Base-by-base conservation (phyloP, 371 early-diverging fungal genomes). In the Mortierella sp. region DNA sequence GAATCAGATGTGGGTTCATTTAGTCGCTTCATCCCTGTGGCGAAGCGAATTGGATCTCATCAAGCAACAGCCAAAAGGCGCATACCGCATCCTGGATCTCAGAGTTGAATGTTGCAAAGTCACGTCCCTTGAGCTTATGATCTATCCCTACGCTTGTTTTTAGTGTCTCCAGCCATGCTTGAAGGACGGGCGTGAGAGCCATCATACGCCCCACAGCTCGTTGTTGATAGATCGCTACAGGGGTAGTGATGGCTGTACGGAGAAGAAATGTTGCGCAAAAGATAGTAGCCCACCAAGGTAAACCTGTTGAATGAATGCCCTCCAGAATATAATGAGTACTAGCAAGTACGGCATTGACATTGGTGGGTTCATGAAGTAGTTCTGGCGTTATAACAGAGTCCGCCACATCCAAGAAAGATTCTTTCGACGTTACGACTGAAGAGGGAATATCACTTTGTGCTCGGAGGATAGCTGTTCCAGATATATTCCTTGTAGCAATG, bases 241-340 rank as follows among this genome's bases (percentile, higher is more conserved):
- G 96, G 4, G 93, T 70, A 0, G 95, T 95, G 75, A 90, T 73
- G 2, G 83, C 66, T 1, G 88, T 71, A 29, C 95, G 87, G 12
- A 94, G 83, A 1, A 85, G 53, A 17, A 93, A 68, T 0, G 94
- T 93, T 12, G 87, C 75, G 2, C 82, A 66, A 19, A 92, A 78
- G 66, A 94, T 90, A 13, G 92, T 88, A 0, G 86, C 85, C 90
- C 91, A 92, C 94, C 94, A 94, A 0, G 95, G 92, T 8, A 92
- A 65, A 1, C 86, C 88, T 13, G 84, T 60, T 10, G 68, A 26
- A 64, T 88, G 89, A 32, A 90, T 79, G 2, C 75, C 49, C 32
- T 84, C 83, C 0, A 90, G 67, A 19, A 87, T 57, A 3, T 73
- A 77, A 67, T 89, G 86, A 31, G 89, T 86, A 2, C 77, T 70